Percentiles rank a stretch among this genome's conserved stretches.
phyloP scores from a whole-genome alignment of 2,329 filamentous ascomycete genomes.

The Dactylellina drechsleri region DNA sequence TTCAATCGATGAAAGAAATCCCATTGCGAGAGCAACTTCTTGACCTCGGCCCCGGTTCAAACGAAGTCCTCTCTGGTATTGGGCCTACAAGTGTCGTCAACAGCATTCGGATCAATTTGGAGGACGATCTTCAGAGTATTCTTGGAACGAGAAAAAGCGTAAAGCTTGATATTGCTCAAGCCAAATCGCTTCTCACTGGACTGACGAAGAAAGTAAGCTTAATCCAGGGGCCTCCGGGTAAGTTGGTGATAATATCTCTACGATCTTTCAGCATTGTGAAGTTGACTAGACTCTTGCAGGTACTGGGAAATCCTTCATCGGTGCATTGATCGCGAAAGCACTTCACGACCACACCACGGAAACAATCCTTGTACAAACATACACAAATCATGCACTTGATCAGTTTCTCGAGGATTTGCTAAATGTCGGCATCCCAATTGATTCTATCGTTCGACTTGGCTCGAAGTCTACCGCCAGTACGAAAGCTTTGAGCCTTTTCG shows the following conservation, averaged over 20 bases:
- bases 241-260: slow-evolving; percentile 55
- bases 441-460: slow-evolving; percentile 71
- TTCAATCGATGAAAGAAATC: slow-evolving; percentile 69
- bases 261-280: slow-evolving; percentile 27
- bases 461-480: slow-evolving; percentile 69
- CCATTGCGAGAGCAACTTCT: slow-evolving; percentile 69
- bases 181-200: slow-evolving; percentile 68
- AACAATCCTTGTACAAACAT: slow-evolving; percentile 72
- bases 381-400: slow-evolving; percentile 74
- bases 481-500: slow-evolving; percentile 64
- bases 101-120: slow-evolving; percentile 53
- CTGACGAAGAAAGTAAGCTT: slow-evolving; percentile 68
- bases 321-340: slow-evolving; percentile 70
- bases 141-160: slow-evolving; percentile 60
- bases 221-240: slow-evolving; percentile 78
- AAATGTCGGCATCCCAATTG: slow-evolving; percentile 67
- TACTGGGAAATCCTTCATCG: slow-evolving; percentile 80
- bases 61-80: slow-evolving; percentile 50
- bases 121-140: slow-evolving; percentile 60
- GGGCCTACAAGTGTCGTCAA: slow-evolving; percentile 42
- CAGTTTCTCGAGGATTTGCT: slow-evolving; percentile 74
- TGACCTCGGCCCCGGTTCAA: slow-evolving; percentile 52
- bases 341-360: slow-evolving; percentile 66
- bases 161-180: slow-evolving; percentile 68
- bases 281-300: slow-evolving; percentile 62